Conservation (phyloP, 371 early-diverging fungal genomes). For the Rhizopus sp. region DNA sequence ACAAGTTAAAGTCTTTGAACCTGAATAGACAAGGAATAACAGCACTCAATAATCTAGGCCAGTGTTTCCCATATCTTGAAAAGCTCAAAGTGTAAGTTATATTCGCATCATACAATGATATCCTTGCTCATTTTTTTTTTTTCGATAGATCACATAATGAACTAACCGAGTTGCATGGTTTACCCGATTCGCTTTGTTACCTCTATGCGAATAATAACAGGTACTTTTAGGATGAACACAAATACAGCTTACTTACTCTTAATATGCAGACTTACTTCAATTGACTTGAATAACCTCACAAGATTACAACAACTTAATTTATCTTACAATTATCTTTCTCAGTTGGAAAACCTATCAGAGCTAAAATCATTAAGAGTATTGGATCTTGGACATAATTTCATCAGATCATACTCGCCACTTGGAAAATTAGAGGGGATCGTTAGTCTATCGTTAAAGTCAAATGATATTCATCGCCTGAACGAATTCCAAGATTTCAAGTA, state of each 20-base stretch:
- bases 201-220: conserved; percentile 39
- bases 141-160: conserved; percentile 39
- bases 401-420: conserved; percentile 44
- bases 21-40: conserved; percentile 29
- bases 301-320: conserved; percentile 53
- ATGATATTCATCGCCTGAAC: conserved; percentile 37
- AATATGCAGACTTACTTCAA: conserved; percentile 32
- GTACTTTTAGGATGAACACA: conserved; percentile 7
- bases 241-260: neutral
- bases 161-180: conserved; percentile 24
- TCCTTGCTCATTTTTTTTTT: neutral
- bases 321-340: conserved; percentile 48
- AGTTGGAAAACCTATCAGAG: conserved; percentile 36
- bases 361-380: conserved; percentile 35
- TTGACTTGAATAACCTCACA: conserved; percentile 37
- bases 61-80: conserved; percentile 35
- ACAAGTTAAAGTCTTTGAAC: conserved; percentile 30
- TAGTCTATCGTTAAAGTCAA: conserved; percentile 44
- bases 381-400: conserved; percentile 50
- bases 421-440: conserved; percentile 43
- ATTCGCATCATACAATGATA: neutral
- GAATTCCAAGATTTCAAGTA: conserved; percentile 40
- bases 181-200: conserved; percentile 33
- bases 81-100: conserved; percentile 31
- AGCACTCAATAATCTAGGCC: conserved; percentile 17